A percentile compares a stretch with the other conserved stretches of the same genome.
Evolutionary conservation across 106 monocot species (phyloP).

Genomic region (Cymbidium sinense): DNA sequence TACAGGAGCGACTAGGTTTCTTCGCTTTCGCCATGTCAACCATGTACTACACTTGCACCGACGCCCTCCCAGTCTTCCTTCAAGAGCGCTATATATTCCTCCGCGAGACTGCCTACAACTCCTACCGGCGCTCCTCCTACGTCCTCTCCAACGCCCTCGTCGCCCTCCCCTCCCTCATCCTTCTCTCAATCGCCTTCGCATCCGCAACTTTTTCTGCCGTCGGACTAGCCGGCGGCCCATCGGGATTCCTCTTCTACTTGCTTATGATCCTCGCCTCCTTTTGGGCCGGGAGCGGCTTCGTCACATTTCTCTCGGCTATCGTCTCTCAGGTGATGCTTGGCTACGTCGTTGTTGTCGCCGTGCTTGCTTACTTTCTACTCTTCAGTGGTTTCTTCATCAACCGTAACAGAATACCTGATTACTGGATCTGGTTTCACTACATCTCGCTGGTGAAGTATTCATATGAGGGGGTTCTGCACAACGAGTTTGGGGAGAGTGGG

Average conservation of each 20-base stretch:
- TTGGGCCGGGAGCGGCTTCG: slow-evolving; percentile 75
- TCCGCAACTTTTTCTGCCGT: slow-evolving; percentile 57
- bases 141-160: slow-evolving; percentile 66
- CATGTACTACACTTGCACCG: slow-evolving; percentile 72
- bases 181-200: slow-evolving; percentile 57
- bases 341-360: slow-evolving; percentile 53
- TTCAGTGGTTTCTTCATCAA: slow-evolving; percentile 84
- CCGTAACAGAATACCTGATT: slow-evolving; percentile 51
- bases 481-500: slow-evolving; percentile 48
- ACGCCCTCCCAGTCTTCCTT: slow-evolving; percentile 79
- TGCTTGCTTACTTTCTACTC: slow-evolving; percentile 74
- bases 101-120: slow-evolving; percentile 78
- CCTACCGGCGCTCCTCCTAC: slow-evolving; percentile 76
- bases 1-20: slow-evolving; percentile 69
- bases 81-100: slow-evolving; percentile 77
- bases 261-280: slow-evolving; percentile 56
- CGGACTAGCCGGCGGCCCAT: slow-evolving; percentile 49
- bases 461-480: slow-evolving; percentile 68
- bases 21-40: slow-evolving; percentile 78
- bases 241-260: slow-evolving; percentile 49
- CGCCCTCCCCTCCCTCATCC: slow-evolving; percentile 37
- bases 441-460: slow-evolving; percentile 78
- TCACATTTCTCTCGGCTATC: slow-evolving; percentile 70
- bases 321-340: slow-evolving; percentile 50
- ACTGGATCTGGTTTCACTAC: slow-evolving; percentile 95